Evolutionary conservation across 2,329 filamentous ascomycete species (phyloP), one percentile per base, ranked within the genome.

Genomic region (Paecilomyces sp.): DNA sequence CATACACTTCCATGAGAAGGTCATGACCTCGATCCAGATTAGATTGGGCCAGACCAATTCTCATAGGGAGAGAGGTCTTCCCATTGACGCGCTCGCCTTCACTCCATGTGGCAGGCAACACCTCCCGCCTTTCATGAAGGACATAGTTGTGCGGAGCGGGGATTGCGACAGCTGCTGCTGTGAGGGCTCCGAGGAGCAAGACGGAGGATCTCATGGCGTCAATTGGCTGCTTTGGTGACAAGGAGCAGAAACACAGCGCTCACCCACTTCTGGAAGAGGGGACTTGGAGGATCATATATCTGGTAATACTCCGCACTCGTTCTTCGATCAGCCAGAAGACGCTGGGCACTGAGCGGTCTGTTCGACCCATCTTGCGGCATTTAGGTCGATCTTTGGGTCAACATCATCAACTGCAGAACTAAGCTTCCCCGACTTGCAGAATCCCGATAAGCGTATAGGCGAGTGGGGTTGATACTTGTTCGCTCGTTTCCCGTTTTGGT

Each of bases 1-100:
- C 58, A 24, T 66, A 74, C 72, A 74, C 66, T 34, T 70, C 65
- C 65, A 72, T 71, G 12, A 73, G 61, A 22, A 71, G 62, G 7
- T 70, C 67, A 62, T 72, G 66, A 1, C 65, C 69, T 11, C 60
- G 54, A 18, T 70, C 67, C 22, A 71, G 57, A 25, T 69, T 71
- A 24, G 62, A 67, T 61, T 72, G 70, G 5, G 61, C 34, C 54
- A 58, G 34, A 25, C 60, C 59, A 9, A 56, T 60, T 50, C 59
- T 52, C 31, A 63, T 50, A 15, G 69, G 69, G 5, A 71, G 60
- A 13, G 57, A 60, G 1, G 65, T 62, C n/a, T 63, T 63, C 1
- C 58, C 59, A 12, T 67, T 57, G 1, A 70, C 59, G 24, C 66
- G 66, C 54, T 63, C 66, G 33, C 60, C 64, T 58, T 71, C 64